phyloP scores from a whole-genome alignment of 148 eudicot genomes.

The Vaccinium myrtillus region DNA sequence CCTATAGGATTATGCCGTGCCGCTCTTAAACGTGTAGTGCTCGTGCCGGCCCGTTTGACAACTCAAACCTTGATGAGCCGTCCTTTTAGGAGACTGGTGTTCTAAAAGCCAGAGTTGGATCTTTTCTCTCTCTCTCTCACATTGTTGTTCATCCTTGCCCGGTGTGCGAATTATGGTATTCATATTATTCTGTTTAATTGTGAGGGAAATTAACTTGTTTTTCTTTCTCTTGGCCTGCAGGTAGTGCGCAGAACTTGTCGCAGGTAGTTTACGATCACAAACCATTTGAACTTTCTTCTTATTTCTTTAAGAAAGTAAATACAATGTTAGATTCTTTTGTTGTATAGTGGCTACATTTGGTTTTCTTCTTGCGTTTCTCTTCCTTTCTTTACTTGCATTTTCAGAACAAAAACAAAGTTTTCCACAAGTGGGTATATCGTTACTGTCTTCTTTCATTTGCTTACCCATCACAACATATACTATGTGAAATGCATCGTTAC shows the following conservation, averaged over 20 bases:
- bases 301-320: background rate
- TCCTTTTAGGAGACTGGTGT: background rate
- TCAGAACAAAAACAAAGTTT: background rate
- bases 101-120: slow-evolving; percentile 5
- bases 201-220: background rate
- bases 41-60: too few species aligned
- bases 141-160: background rate
- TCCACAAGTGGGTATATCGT: background rate
- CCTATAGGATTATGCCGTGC: too few species aligned
- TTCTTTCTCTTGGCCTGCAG: slow-evolving; percentile 24
- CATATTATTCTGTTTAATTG: background rate
- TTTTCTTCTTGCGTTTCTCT: background rate
- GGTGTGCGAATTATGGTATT: background rate
- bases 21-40: too few species aligned
- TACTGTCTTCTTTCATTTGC: background rate
- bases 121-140: background rate
- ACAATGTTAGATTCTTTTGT: background rate
- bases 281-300: background rate
- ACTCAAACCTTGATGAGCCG: background rate
- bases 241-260: slow-evolving; percentile 29
- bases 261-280: slow-evolving; percentile 36
- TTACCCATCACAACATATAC: background rate
- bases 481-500: background rate
- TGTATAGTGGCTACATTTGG: background rate
- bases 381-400: background rate